These are phyloP conservation scores for Arachnomyces sp. DNA, from an alignment of 2,329 filamentous ascomycete species.

Conservation along the genomic window DNA sequence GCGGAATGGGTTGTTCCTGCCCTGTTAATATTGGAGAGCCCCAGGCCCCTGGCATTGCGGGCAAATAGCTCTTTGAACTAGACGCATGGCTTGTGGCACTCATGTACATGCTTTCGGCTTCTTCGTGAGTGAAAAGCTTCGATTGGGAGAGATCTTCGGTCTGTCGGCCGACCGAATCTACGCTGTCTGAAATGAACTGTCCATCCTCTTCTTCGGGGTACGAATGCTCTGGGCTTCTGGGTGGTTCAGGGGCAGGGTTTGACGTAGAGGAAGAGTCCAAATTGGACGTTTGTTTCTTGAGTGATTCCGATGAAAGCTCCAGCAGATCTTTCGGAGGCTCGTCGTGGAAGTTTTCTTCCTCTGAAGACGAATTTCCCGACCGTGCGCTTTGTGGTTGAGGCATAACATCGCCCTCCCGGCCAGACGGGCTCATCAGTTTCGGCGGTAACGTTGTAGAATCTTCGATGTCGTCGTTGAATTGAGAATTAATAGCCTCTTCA, in stretches of 20 bases:
- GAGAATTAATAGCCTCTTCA: conserved; percentile 30
- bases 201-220: too few relatives aligned
- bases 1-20: background rate
- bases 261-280: too few relatives aligned
- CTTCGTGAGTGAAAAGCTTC: conserved; percentile 41
- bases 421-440: background rate
- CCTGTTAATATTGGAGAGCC: conserved; percentile 19
- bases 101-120: conserved; percentile 47
- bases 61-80: conserved; percentile 19
- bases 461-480: conserved; percentile 27
- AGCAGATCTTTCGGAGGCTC: too few relatives aligned
- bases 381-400: too few relatives aligned
- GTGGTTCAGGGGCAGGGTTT: too few relatives aligned
- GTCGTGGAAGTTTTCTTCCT: too few relatives aligned
- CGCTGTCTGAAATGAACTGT: too few relatives aligned
- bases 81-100: conserved; percentile 47
- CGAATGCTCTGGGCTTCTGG: too few relatives aligned
- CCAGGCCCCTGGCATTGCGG: conserved; percentile 38
- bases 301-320: too few relatives aligned
- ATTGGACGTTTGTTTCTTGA: too few relatives aligned
- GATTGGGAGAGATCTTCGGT: conserved; percentile 38
- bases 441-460: conserved; percentile 13
- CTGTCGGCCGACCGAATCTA: background rate
- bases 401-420: too few relatives aligned
- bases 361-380: too few relatives aligned